Evolutionary conservation across 768 basidiomycete species (phyloP).

Genomic region (Russula vinacea): DNA sequence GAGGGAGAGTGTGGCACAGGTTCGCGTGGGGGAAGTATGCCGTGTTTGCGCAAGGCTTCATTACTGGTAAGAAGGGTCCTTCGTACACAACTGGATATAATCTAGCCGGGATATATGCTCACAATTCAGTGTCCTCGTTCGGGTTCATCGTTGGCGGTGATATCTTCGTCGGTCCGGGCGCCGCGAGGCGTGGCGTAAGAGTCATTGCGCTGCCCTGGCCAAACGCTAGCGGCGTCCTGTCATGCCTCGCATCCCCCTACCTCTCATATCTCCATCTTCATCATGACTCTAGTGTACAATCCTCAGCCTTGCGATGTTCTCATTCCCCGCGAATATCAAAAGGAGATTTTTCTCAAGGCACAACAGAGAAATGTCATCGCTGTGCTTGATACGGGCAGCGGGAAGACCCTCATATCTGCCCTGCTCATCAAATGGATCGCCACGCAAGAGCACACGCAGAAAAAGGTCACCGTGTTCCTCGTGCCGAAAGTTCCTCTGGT

Average conservation of each 20-base stretch:
- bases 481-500: slow-evolving; percentile 86
- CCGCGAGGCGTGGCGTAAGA: background rate
- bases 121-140: slow-evolving; percentile 97
- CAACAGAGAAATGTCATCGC: slow-evolving; percentile 54
- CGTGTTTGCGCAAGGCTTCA: slow-evolving; percentile 88
- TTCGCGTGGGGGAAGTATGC: slow-evolving; percentile 78
- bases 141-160: slow-evolving; percentile 50
- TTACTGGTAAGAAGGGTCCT: slow-evolving; percentile 53
- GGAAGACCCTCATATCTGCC: slow-evolving; percentile 60
- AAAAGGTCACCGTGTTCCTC: slow-evolving; percentile 72
- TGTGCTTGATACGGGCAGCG: slow-evolving; percentile 56
- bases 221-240: background rate
- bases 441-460: slow-evolving; percentile 45
- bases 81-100: slow-evolving; percentile 12
- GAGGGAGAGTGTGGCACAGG: slow-evolving; percentile 72
- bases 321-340: slow-evolving; percentile 50
- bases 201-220: background rate
- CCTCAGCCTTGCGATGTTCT: slow-evolving; percentile 25
- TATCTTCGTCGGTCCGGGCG: background rate
- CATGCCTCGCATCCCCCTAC: slow-evolving; percentile 3
- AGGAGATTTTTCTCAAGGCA: slow-evolving; percentile 54
- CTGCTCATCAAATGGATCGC: slow-evolving; percentile 75
- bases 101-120: slow-evolving; percentile 35
- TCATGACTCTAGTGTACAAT: slow-evolving; percentile 14
- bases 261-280: background rate